Evolutionary conservation across 306 rosid genomes (phyloP).

Genomic region (Lathyrus sativus): DNA sequence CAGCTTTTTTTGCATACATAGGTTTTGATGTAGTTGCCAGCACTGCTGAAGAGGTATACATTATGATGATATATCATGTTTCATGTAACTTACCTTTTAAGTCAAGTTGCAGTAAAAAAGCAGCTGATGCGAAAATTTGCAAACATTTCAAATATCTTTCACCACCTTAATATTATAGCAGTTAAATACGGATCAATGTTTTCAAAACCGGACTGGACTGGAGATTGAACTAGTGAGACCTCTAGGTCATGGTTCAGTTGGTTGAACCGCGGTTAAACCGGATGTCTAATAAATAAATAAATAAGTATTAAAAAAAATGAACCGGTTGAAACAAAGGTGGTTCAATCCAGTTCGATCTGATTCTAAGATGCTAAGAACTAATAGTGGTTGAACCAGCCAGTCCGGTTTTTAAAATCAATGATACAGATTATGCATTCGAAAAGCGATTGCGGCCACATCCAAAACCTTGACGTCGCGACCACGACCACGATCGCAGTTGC

Average conservation of each 20-base stretch:
- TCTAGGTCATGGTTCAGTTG: background rate
- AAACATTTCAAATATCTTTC: background rate
- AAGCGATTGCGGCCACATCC: background rate
- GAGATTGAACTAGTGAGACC: background rate
- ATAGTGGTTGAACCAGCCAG: background rate
- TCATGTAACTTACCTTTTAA: background rate
- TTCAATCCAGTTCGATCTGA: background rate
- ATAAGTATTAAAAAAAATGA: background rate
- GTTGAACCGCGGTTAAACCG: background rate
- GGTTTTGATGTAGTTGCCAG: slow-evolving; percentile 94
- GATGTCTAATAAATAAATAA: background rate
- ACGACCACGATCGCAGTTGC: too few species aligned
- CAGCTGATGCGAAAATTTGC: too few species aligned
- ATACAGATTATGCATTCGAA: background rate
- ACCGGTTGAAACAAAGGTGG: background rate
- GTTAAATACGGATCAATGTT: background rate
- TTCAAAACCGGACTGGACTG: background rate
- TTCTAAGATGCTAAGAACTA: background rate
- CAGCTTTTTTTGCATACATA: slow-evolving; percentile 83
- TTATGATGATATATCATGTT: background rate
- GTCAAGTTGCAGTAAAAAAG: background rate
- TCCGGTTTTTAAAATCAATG: background rate
- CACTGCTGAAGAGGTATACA: slow-evolving; percentile 83
- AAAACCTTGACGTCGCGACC: background rate
- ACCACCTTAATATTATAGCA: background rate